Evolutionary conservation across 768 basidiomycete genomes (phyloP).

Genomic region (Kondoa subrosea): DNA sequence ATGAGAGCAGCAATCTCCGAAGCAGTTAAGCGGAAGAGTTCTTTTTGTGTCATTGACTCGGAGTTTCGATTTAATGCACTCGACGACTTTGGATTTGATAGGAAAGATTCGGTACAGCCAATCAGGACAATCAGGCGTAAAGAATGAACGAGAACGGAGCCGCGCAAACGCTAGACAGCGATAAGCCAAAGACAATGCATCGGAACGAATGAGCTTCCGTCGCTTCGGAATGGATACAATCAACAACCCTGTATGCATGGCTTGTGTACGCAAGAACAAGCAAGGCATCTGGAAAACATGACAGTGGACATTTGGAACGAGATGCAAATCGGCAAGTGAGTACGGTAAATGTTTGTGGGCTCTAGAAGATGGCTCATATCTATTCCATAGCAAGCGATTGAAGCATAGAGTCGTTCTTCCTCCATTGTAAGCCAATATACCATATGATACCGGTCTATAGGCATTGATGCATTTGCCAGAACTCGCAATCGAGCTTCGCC

Average conservation of each 20-base stretch:
- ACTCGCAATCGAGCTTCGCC: constrained; percentile 16
- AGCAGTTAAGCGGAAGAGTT: constrained; percentile 23
- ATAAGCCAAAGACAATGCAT: no score
- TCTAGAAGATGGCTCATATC: neutral
- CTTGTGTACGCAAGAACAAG: neutral
- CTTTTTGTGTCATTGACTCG: neutral
- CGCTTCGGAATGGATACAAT: no score
- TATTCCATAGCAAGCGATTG: neutral
- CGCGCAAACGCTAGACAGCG: no score
- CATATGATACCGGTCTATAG: no score
- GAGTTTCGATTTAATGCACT: neutral
- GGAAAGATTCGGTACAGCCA: no score
- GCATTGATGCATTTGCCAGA: neutral
- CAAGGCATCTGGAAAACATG: neutral
- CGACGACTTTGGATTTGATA: no score
- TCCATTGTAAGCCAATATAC: neutral
- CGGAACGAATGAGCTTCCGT: no score
- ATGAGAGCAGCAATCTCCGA: constrained; percentile 23
- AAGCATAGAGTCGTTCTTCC: constrained; percentile 6
- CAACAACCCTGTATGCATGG: no score
- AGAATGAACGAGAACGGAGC: no score
- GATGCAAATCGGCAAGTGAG: neutral
- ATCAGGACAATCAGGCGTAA: no score
- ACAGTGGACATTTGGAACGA: neutral
- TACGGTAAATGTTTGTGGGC: neutral